Evolutionary conservation across 305 asterid genomes (phyloP).

Genomic region (Lippia alba): DNA sequence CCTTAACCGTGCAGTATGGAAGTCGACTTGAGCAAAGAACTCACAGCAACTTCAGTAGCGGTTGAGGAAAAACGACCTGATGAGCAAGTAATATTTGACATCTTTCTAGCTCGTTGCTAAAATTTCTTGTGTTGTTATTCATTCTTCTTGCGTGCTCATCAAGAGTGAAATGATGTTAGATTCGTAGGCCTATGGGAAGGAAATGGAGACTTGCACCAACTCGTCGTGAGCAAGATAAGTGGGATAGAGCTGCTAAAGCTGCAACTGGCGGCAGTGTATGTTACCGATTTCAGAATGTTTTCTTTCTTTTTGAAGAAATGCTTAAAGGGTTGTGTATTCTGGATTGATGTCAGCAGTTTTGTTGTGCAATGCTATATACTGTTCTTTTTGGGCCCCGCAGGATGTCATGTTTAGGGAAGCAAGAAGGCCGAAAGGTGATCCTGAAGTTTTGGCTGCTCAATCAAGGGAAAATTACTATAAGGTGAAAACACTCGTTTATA

Average conservation of each 20-base stretch:
- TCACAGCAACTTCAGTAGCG: slow-evolving; percentile 50
- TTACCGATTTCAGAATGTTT: slow-evolving; percentile 4
- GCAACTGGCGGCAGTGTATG: slow-evolving; percentile 98
- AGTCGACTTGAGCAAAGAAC: slow-evolving; percentile 78
- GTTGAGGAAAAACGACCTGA: slow-evolving; percentile 46
- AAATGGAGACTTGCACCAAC: slow-evolving; percentile 93
- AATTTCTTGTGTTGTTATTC: slow-evolving; percentile 6
- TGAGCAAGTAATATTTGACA: slow-evolving; percentile 49
- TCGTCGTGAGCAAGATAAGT: slow-evolving; percentile 88
- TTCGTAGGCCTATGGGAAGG: slow-evolving; percentile 40
- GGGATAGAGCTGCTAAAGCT: slow-evolving; percentile 89
- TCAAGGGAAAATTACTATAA: slow-evolving; percentile 86
- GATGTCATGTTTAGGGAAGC: slow-evolving; percentile 83
- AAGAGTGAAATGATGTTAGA: slow-evolving; percentile 47
- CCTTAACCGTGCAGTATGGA: slow-evolving; percentile 66
- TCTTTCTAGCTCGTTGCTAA: slow-evolving; percentile 23
- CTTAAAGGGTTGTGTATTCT: neutral
- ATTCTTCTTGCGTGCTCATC: slow-evolving; percentile 26
- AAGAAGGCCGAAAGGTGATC: slow-evolving; percentile 73
- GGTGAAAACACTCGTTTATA: slow-evolving; percentile 41
- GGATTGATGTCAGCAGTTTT: neutral
- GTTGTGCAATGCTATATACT: neutral
- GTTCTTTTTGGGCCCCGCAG: slow-evolving; percentile 40
- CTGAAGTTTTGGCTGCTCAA: slow-evolving; percentile 81
- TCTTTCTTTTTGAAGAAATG: neutral